These are phyloP conservation scores for Prunus yedoensis DNA, from an alignment of 331 rosid species.

Conservation along the genomic window DNA sequence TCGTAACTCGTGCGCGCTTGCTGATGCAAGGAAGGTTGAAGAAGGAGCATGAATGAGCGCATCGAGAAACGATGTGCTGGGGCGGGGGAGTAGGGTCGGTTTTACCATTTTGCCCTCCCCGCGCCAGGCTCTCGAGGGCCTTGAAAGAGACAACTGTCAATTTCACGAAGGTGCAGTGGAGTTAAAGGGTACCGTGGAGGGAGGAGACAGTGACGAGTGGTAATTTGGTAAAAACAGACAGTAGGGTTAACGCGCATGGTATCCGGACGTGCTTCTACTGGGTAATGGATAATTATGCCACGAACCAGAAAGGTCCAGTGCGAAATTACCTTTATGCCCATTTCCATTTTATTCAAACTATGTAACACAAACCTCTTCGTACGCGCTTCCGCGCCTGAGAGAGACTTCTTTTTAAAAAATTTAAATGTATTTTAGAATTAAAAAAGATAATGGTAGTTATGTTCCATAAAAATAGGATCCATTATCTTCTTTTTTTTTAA, in stretches of 20 bases:
- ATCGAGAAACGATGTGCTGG: constrained; percentile 24
- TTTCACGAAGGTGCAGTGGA: background rate
- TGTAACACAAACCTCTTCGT: too few species aligned
- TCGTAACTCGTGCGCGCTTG: constrained; percentile 34
- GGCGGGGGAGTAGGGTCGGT: background rate
- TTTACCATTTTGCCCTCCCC: constrained; percentile 29
- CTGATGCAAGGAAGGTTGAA: constrained; percentile 20
- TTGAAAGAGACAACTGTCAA: constrained; percentile 24
- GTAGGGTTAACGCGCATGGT: constrained; percentile 48
- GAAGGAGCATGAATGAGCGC: constrained; percentile 25
- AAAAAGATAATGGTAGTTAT: too few species aligned
- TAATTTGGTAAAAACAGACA: background rate
- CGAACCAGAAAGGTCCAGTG: background rate
- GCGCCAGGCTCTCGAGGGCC: too few species aligned
- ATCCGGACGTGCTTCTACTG: constrained; percentile 42
- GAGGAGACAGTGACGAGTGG: background rate
- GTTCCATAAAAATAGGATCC: too few species aligned
- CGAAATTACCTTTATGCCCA: background rate
- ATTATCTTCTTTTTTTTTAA: too few species aligned
- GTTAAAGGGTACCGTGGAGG: background rate
- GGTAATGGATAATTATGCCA: background rate
- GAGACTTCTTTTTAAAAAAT: too few species aligned
- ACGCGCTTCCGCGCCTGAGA: too few species aligned
- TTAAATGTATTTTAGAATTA: too few species aligned
- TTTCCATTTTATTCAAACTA: background rate